These are phyloP conservation scores for Vanilla planifolia DNA, from an alignment of 106 monocot species.

Conservation along the genomic window DNA sequence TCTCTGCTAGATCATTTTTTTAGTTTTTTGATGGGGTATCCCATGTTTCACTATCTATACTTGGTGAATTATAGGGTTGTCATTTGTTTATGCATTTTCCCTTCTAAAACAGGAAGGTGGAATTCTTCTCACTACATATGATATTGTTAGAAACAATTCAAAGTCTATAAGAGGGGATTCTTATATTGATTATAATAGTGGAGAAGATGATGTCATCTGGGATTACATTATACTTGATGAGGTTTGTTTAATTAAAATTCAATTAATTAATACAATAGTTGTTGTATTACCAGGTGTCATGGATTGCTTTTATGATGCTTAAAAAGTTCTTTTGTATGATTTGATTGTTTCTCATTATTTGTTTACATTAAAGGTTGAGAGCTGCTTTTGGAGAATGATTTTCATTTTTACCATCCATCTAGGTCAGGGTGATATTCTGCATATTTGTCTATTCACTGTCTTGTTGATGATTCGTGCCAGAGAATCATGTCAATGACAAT, in stretches of 20 bases:
- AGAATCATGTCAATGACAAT: too few species aligned
- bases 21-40: neutral
- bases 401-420: too few species aligned
- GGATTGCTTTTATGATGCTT: neutral
- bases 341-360: too few species aligned
- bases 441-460: too few species aligned
- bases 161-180: slow-evolving; percentile 69
- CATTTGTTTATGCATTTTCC: neutral
- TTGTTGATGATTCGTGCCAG: too few species aligned
- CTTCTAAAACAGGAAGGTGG: slow-evolving; percentile 61
- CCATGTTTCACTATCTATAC: neutral
- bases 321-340: neutral
- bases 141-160: slow-evolving; percentile 85
- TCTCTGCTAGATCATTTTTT: neutral
- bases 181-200: slow-evolving; percentile 20
- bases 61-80: neutral
- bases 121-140: slow-evolving; percentile 93
- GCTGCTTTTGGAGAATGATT: too few species aligned
- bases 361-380: too few species aligned
- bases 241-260: slow-evolving; percentile 32
- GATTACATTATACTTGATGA: slow-evolving; percentile 94
- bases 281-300: too few species aligned
- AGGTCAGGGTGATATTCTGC: too few species aligned
- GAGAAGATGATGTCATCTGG: slow-evolving; percentile 67
- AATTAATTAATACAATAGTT: slow-evolving; percentile 1